Evolutionary conservation across 306 rosid genomes (phyloP).

Genomic region (Quercus variabilis): DNA sequence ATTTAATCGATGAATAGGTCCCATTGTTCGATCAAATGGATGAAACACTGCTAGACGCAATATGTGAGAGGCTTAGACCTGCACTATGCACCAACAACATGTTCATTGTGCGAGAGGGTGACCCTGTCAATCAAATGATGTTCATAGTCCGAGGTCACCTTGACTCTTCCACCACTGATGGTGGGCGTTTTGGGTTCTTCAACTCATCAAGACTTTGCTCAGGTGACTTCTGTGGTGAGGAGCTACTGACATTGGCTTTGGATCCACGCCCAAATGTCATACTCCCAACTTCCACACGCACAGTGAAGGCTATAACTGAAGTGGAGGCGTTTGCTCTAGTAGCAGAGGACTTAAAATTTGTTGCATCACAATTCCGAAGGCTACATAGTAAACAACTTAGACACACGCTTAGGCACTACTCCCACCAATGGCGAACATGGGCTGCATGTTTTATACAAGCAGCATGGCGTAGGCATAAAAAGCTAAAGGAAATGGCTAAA

Average conservation of each 20-base stretch:
- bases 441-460: constrained; percentile 83
- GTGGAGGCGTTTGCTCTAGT: constrained; percentile 91
- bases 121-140: constrained; percentile 91
- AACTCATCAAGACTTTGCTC: constrained; percentile 77
- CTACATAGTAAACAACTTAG: constrained; percentile 75
- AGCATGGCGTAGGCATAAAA: constrained; percentile 78
- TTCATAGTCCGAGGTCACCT: constrained; percentile 92
- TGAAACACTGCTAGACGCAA: constrained; percentile 86
- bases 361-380: constrained; percentile 87
- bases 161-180: constrained; percentile 86
- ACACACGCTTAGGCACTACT: constrained; percentile 76
- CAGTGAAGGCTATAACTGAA: constrained; percentile 75
- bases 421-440: constrained; percentile 96
- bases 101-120: constrained; percentile 76
- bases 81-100: constrained; percentile 83
- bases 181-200: constrained; percentile 89
- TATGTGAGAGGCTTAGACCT: constrained; percentile 88
- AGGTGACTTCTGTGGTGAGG: constrained; percentile 94
- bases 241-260: constrained; percentile 85
- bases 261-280: constrained; percentile 66
- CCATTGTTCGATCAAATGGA: constrained; percentile 94
- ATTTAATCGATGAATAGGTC: constrained; percentile 36
- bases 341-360: constrained; percentile 87
- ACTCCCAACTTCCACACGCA: constrained; percentile 82
- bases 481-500: constrained; percentile 45